Conservation (phyloP, 179 eudicot genomes). For the Gypsophila paniculata region DNA sequence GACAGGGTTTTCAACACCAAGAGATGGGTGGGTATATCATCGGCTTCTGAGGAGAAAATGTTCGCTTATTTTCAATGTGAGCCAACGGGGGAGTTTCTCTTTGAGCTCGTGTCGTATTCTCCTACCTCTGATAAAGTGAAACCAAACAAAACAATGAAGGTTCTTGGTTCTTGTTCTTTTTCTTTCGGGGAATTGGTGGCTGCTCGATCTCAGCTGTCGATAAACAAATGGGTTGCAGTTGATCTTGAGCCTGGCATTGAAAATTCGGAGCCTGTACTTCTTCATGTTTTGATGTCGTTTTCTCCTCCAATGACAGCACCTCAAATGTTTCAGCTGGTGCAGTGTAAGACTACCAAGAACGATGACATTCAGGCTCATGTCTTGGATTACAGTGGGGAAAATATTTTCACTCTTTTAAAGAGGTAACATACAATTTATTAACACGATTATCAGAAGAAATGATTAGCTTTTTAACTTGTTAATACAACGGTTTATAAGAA, state of each 20-base stretch:
- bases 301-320: slow-evolving; percentile 58
- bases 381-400: slow-evolving; percentile 56
- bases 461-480: background rate
- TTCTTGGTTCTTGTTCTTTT: slow-evolving; percentile 56
- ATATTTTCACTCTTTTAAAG: slow-evolving; percentile 63
- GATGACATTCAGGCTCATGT: slow-evolving; percentile 50
- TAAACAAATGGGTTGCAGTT: slow-evolving; percentile 70
- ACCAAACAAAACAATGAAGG: slow-evolving; percentile 33
- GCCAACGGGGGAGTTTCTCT: slow-evolving; percentile 56
- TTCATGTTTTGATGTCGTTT: slow-evolving; percentile 68
- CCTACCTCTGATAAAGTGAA: slow-evolving; percentile 34
- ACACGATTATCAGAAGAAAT: background rate
- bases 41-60: slow-evolving; percentile 62
- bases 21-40: slow-evolving; percentile 54
- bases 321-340: slow-evolving; percentile 47
- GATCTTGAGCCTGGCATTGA: slow-evolving; percentile 36
- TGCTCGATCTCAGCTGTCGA: slow-evolving; percentile 46
- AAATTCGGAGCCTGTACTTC: slow-evolving; percentile 43
- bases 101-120: slow-evolving; percentile 51
- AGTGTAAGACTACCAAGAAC: slow-evolving; percentile 34
- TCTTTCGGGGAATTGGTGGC: slow-evolving; percentile 50
- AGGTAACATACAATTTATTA: slow-evolving; percentile 38
- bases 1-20: slow-evolving; percentile 61
- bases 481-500: background rate
- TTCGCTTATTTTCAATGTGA: slow-evolving; percentile 77